Base-by-base conservation (phyloP, 2,329 filamentous ascomycete species). In the Epichloe glyceriae region DNA sequence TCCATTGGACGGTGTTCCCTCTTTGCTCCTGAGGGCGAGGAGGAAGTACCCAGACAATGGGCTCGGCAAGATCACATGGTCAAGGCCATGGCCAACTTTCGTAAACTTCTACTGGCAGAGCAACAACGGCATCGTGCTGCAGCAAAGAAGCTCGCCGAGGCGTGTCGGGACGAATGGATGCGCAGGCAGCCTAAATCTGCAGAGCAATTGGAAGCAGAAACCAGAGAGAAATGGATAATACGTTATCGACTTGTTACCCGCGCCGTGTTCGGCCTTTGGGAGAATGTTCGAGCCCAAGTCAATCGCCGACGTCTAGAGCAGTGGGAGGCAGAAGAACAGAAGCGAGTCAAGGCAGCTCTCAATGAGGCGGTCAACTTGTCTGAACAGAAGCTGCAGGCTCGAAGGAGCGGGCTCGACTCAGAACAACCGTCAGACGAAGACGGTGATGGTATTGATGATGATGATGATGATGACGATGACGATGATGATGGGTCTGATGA, bases 31-130 rank as follows among this genome's bases (percentile, higher is more conserved):
- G 86, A 93, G 55, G 73, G 80, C 12, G 72, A 71, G 53, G 82
- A 87, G 51, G 86, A 94, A 59, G 86, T 86, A 0, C 78, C 81
- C 0, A 76, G 78, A 49, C 88, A 93, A 60, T 97, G 88, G 73
- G 82, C 85, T n/a, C 89, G 94, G 58, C 78, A 81, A 61, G 90
- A 97, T 61, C 87, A 97, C 62, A 75, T 97, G 49, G 74, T 86
- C 44, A 83, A 83, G 45, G 90, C 95, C 54, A 83, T 86, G 52
- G 63, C 84, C 12, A 85, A 90, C 58, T 91, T 97, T 58, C 82
- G 87, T 46, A 86, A 82, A 59, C 73, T 97, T 37, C 79, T 97
- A 70, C 68, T 83, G 3, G 79, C 81, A 52, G 93, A 98, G 64
- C 86, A 89, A 58, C 79, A 80, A 55, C 76, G 83, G 12, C 91